phyloP scores from a whole-genome alignment of 257 asterid species.

The Plantago major region DNA sequence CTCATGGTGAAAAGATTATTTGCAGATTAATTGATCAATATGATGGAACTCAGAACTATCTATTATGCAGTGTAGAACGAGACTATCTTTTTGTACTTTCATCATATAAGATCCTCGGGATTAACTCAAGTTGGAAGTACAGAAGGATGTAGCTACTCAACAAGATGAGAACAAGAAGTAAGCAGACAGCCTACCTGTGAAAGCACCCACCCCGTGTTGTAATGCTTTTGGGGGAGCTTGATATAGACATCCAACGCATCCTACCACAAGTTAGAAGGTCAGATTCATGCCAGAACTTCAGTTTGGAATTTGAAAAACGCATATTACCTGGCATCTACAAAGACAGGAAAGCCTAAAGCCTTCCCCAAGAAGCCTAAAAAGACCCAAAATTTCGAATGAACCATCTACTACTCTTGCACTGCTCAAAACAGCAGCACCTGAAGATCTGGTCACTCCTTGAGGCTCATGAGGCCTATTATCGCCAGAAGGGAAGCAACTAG shows the following conservation, averaged over 20 bases:
- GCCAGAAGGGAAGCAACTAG: constrained; percentile 48
- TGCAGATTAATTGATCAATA: too few species aligned
- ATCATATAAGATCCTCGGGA: neutral
- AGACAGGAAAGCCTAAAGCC: constrained; percentile 82
- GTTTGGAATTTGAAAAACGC: constrained; percentile 18
- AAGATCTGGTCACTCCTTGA: constrained; percentile 51
- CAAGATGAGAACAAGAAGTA: neutral
- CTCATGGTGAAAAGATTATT: too few species aligned
- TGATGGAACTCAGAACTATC: neutral
- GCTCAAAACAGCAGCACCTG: constrained; percentile 40
- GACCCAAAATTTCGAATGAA: constrained; percentile 64
- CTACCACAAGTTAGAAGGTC: constrained; percentile 29
- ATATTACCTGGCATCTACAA: constrained; percentile 76
- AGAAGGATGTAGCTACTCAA: constrained; percentile 6
- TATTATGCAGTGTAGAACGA: neutral
- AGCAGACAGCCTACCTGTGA: constrained; percentile 55
- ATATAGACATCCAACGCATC: constrained; percentile 74
- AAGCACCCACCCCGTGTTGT: constrained; percentile 94
- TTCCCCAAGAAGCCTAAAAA: constrained; percentile 84
- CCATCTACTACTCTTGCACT: constrained; percentile 55
- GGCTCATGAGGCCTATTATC: constrained; percentile 57
- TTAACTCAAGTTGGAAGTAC: neutral
- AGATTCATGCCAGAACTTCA: constrained; percentile 11
- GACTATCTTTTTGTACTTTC: neutral
- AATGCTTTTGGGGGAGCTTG: constrained; percentile 83